These are phyloP conservation scores for Rhizodiscina lignyota DNA, from an alignment of 495 filamentous ascomycete genomes.

Conservation along the genomic window DNA sequence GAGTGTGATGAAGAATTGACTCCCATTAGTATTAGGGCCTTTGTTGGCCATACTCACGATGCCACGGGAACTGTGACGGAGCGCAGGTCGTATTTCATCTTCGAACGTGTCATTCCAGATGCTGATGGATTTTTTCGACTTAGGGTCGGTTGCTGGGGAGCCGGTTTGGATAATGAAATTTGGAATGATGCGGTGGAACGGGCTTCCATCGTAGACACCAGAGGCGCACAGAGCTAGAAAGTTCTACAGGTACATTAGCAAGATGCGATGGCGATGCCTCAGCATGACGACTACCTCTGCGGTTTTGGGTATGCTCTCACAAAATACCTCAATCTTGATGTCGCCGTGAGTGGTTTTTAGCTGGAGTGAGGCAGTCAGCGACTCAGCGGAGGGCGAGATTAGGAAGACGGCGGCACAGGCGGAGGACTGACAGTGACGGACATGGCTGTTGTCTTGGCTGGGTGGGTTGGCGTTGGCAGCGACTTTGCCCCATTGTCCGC, in stretches of 20 bases:
- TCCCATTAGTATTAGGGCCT: conserved; percentile 68
- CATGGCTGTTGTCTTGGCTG: conserved; percentile 11
- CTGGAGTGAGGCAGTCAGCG: conserved; percentile 24
- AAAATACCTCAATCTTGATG: conserved; percentile 93
- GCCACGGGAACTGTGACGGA: conserved; percentile 75
- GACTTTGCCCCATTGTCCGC: too few species aligned
- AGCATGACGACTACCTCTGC: conserved; percentile 37
- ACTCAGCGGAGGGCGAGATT: too few species aligned
- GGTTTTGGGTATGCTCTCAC: conserved; percentile 83
- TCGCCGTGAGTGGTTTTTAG: conserved; percentile 82
- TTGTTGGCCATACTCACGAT: conserved; percentile 91
- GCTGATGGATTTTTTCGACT: conserved; percentile 64
- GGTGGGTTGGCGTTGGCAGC: too few species aligned
- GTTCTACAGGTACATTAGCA: conserved; percentile 39
- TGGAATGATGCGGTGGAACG: conserved; percentile 79
- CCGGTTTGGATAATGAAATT: conserved; percentile 89
- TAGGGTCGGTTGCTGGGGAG: conserved; percentile 41
- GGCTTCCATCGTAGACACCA: conserved; percentile 68
- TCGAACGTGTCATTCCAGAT: conserved; percentile 66
- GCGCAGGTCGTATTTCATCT: conserved; percentile 77
- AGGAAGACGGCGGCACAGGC: conserved; percentile 3
- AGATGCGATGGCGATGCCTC: background rate
- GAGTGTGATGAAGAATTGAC: conserved; percentile 87
- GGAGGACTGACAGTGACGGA: conserved; percentile 18
- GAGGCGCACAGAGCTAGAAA: conserved; percentile 93